Percentiles rank a stretch among this genome's conserved stretches.
Evolutionary conservation across 805 yeast genomes (phyloP).

Genomic region (Phaffomyces thermotolerans): DNA sequence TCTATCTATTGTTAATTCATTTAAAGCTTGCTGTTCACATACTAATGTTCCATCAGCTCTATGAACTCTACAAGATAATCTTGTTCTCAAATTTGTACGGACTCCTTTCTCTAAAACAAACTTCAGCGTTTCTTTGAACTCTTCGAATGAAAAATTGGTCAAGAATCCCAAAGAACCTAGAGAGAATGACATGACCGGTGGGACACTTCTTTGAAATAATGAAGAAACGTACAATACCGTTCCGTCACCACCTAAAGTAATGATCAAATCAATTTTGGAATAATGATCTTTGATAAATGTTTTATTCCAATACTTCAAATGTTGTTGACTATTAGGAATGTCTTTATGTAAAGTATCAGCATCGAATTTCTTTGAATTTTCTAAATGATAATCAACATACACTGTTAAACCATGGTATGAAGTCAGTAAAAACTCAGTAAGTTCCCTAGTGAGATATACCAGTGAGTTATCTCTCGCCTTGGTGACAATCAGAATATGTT

Average conservation of each 20-base stretch:
- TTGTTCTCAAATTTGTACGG: conserved; percentile 72
- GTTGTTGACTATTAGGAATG: conserved; percentile 36
- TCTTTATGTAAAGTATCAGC: conserved; percentile 43
- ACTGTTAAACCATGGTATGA: conserved; percentile 37
- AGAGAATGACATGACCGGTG: conserved; percentile 85
- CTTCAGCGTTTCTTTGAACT: conserved; percentile 52
- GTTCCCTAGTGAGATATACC: conserved; percentile 66
- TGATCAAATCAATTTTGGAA: conserved; percentile 49
- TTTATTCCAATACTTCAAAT: conserved; percentile 64
- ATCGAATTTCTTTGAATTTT: conserved; percentile 56
- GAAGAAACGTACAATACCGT: conserved; percentile 87
- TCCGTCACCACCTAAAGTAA: conserved; percentile 96
- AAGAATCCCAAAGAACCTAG: conserved; percentile 90
- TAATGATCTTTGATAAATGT: conserved; percentile 36
- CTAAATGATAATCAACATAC: conserved; percentile 68
- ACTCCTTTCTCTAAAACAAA: conserved; percentile 65
- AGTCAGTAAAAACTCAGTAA: conserved; percentile 67
- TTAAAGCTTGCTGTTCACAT: conserved; percentile 70
- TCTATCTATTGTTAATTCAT: conserved; percentile 85
- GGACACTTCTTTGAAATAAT: conserved; percentile 76
- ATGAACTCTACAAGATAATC: conserved; percentile 75
- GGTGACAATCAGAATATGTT: conserved; percentile 75
- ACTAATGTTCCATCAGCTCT: conserved; percentile 29
- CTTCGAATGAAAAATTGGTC: conserved; percentile 76
- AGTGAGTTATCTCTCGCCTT: conserved; percentile 81